Percentiles rank a stretch among this genome's conserved stretches.
These are phyloP conservation scores for Ceratocystis harringtonii DNA, from an alignment of 2,329 filamentous ascomycete genomes.

Conservation along the genomic window DNA sequence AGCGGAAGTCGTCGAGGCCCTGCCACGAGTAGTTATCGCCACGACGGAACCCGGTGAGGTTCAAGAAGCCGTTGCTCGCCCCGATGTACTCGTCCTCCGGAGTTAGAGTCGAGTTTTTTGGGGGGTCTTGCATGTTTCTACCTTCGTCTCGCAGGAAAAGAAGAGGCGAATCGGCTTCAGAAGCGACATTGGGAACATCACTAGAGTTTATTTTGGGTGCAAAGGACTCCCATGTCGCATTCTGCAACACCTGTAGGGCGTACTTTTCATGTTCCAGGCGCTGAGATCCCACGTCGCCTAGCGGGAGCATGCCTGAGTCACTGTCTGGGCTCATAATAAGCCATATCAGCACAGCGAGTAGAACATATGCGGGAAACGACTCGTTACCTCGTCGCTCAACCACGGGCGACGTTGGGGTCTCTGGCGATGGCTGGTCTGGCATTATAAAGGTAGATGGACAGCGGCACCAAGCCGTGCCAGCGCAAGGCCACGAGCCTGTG, in stretches of 20 bases:
- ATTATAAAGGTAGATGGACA: not conserved
- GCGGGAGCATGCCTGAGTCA: slow-evolving; percentile 23
- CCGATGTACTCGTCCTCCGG: slow-evolving; percentile 15
- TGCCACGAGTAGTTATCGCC: slow-evolving; percentile 68
- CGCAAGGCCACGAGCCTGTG: not conserved
- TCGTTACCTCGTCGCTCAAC: not conserved
- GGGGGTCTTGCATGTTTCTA: slow-evolving; percentile 1
- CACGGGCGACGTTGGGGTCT: not conserved
- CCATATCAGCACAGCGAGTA: slow-evolving; percentile 14
- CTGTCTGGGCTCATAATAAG: slow-evolving; percentile 14
- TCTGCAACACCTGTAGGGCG: slow-evolving; percentile 39
- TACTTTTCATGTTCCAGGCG: slow-evolving; percentile 38
- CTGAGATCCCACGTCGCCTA: slow-evolving; percentile 21
- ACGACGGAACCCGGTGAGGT: slow-evolving; percentile 61
- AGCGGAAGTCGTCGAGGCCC: slow-evolving; percentile 44
- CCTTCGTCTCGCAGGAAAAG: slow-evolving; percentile 17
- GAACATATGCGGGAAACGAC: slow-evolving; percentile 12
- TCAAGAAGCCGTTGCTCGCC: slow-evolving; percentile 35
- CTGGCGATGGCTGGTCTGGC: slow-evolving; percentile 2
- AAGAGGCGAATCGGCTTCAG: slow-evolving; percentile 17
- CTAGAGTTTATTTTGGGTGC: slow-evolving; percentile 25
- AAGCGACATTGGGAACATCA: not conserved
- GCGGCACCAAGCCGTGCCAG: slow-evolving; percentile 6
- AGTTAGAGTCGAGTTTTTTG: slow-evolving; percentile 4
- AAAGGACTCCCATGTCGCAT: slow-evolving; percentile 46